These are phyloP conservation scores for Penicillium sp. DNA, from an alignment of 2,329 filamentous ascomycete species.

Conservation along the genomic window DNA sequence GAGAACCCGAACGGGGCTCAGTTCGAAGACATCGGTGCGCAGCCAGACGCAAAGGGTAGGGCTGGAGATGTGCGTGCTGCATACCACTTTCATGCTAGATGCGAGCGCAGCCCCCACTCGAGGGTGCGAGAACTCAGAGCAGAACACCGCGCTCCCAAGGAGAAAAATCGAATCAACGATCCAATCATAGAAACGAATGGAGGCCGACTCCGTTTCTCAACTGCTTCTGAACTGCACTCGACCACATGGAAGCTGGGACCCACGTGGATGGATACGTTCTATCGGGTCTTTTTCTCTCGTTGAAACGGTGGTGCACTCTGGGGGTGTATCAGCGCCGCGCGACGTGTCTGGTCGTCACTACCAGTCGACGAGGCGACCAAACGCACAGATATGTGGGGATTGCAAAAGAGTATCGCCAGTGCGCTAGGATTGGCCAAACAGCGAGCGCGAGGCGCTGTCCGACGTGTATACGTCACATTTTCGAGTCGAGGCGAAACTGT, in stretches of 20 bases:
- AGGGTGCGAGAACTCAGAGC: no score
- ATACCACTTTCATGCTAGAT: no score
- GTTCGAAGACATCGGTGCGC: background rate
- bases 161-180: no score
- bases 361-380: background rate
- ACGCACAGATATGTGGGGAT: background rate
- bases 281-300: background rate
- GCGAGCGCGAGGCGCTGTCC: conserved; percentile 8
- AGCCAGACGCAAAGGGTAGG: no score
- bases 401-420: conserved; percentile 1
- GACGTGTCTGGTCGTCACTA: conserved; percentile 13
- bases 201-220: no score
- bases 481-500: conserved; percentile 4
- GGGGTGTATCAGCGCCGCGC: conserved; percentile 8
- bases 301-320: conserved; percentile 1
- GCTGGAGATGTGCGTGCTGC: no score
- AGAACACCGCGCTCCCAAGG: no score
- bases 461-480: conserved; percentile 19
- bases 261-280: conserved; percentile 3
- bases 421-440: conserved; percentile 6
- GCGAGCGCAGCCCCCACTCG: no score
- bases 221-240: no score
- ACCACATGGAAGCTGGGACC: conserved; percentile 8
- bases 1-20: background rate
- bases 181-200: no score